Percentiles rank a stretch among this genome's conserved stretches.
These are phyloP conservation scores for Elongisporangium anandrum DNA, from an alignment of 352 stramenopile species.

Conservation along the genomic window DNA sequence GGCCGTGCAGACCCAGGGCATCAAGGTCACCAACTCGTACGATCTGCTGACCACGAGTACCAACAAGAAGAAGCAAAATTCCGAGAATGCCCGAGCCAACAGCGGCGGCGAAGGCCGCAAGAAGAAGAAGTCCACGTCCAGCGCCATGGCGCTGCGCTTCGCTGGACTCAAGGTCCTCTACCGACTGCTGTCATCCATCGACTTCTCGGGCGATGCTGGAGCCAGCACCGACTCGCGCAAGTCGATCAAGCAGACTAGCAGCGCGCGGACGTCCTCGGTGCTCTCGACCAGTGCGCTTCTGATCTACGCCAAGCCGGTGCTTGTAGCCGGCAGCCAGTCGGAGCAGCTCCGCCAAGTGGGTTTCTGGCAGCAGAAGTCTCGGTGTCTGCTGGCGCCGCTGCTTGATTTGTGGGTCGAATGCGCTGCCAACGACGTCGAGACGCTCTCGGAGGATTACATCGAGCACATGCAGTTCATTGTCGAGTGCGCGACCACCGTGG, in stretches of 20 bases:
- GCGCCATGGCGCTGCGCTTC: slow-evolving; percentile 51
- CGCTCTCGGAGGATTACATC: slow-evolving; percentile 53
- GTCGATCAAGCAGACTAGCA: not conserved
- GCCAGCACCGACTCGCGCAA: not conserved
- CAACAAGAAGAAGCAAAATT: slow-evolving; percentile 8
- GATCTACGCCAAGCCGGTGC: slow-evolving; percentile 36
- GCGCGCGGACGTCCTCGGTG: slow-evolving; percentile 13
- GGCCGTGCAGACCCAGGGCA: slow-evolving; percentile 56
- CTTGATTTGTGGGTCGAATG: slow-evolving; percentile 79
- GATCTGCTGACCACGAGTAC: slow-evolving; percentile 29
- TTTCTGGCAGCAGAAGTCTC: slow-evolving; percentile 74
- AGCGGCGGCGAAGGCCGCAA: slow-evolving; percentile 20
- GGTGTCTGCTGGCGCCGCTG: slow-evolving; percentile 45
- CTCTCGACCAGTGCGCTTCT: slow-evolving; percentile 37
- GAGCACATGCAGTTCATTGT: slow-evolving; percentile 78
- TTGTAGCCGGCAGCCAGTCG: slow-evolving; percentile 29
- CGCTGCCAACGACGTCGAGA: slow-evolving; percentile 48
- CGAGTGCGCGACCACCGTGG: slow-evolving; percentile 57
- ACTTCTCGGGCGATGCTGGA: slow-evolving; percentile 9
- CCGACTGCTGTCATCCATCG: slow-evolving; percentile 52
- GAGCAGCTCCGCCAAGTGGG: slow-evolving; percentile 24
- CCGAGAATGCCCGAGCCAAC: slow-evolving; percentile 14
- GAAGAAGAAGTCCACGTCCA: slow-evolving; percentile 37
- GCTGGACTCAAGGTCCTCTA: slow-evolving; percentile 60
- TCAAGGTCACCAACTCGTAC: slow-evolving; percentile 80